Percentiles rank a stretch among this genome's conserved stretches.
These are phyloP conservation scores for Oleoguttula mirabilis DNA, from an alignment of 495 filamentous ascomycete genomes.

Conservation along the genomic window DNA sequence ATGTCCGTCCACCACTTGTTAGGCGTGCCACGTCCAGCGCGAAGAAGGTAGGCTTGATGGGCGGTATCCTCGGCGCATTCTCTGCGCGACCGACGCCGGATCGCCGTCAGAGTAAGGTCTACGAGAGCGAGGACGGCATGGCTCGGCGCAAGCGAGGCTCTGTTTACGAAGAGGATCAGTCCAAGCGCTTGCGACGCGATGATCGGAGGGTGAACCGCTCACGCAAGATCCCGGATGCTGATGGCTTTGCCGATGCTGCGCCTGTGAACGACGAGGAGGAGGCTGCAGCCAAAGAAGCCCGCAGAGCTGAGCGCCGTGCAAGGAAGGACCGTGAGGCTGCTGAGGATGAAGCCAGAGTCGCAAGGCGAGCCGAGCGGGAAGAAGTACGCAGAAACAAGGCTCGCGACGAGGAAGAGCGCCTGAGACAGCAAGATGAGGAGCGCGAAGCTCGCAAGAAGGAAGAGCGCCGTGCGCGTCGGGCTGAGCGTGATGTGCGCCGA, in stretches of 20 bases:
- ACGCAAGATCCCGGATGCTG: conserved; percentile 13
- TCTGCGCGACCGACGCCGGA: conserved; percentile 12
- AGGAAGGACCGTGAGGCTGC: conserved; percentile 17
- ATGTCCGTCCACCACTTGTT: conserved; percentile 16
- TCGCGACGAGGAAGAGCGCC: conserved; percentile 33
- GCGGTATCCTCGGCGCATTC: conserved; percentile 20
- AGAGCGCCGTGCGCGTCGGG: conserved; percentile 36
- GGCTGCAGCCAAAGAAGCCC: conserved; percentile 18
- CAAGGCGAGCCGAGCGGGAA: conserved; percentile 15
- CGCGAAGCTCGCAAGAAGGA: conserved; percentile 35
- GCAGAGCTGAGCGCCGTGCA: conserved; percentile 15
- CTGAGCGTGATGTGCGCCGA: conserved; percentile 36
- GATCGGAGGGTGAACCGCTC: conserved; percentile 19
- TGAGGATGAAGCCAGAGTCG: conserved; percentile 12
- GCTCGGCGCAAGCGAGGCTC: conserved; percentile 19
- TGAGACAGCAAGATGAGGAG: conserved; percentile 39
- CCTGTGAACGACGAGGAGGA: conserved; percentile 14
- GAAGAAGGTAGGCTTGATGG: conserved; percentile 22
- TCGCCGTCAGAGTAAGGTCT: conserved; percentile 14
- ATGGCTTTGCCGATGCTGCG: conserved; percentile 14
- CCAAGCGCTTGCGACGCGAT: conserved; percentile 22
- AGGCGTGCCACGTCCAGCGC: conserved; percentile 16
- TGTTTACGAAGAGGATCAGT: conserved; percentile 16
- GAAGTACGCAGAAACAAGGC: conserved; percentile 26
- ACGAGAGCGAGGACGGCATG: conserved; percentile 20